phyloP scores from a whole-genome alignment of 2,329 filamentous ascomycete genomes.

The Cordyceps militaris region DNA sequence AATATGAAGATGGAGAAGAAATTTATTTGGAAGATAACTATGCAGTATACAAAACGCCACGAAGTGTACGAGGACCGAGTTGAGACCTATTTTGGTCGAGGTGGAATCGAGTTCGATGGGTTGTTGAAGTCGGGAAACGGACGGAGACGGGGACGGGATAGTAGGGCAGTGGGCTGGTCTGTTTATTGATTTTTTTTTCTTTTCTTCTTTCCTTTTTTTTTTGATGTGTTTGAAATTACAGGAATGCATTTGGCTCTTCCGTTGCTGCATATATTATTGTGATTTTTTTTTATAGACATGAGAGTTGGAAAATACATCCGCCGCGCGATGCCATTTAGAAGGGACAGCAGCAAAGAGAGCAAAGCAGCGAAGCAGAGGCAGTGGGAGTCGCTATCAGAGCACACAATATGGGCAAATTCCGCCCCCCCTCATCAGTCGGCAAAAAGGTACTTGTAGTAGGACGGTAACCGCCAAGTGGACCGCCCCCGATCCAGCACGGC shows the following conservation, averaged over 20 bases:
- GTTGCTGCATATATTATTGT: too few species aligned
- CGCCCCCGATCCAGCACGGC: not conserved
- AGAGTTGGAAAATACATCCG: too few species aligned
- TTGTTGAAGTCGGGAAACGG: not conserved
- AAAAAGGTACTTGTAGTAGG: not conserved
- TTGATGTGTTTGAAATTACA: too few species aligned
- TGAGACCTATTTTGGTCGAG: not conserved
- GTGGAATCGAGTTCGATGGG: not conserved
- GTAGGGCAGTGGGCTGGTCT: not conserved
- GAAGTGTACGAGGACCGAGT: not conserved
- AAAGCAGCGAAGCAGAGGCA: too few species aligned
- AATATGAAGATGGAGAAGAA: not conserved
- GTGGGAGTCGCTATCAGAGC: too few species aligned
- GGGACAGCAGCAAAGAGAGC: too few species aligned
- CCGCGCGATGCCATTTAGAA: too few species aligned
- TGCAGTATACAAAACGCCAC: not conserved
- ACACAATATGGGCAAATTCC: not conserved
- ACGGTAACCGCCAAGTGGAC: conserved; percentile 6
- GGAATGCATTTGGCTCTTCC: too few species aligned
- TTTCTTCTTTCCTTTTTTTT: not conserved
- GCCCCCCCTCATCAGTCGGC: not conserved
- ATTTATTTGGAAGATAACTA: not conserved
- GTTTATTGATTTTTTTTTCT: not conserved
- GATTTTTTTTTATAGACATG: too few species aligned
- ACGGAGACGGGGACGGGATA: not conserved